Evolutionary conservation across 129 eudicot species (phyloP).

Genomic region (Erigeron canadensis): DNA sequence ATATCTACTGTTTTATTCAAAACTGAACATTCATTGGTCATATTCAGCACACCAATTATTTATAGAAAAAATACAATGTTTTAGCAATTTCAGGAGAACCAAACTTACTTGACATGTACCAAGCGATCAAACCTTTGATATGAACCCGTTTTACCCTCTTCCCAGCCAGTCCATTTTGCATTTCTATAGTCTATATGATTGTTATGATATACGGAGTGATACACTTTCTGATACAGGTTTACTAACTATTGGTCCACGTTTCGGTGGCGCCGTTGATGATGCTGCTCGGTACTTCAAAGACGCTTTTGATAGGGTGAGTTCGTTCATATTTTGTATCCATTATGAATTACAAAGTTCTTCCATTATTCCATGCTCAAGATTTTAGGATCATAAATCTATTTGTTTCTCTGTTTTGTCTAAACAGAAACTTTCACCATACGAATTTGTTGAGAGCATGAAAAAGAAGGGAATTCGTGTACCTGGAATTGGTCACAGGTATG

Average conservation of each 20-base stretch:
- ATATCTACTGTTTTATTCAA: too few relatives aligned
- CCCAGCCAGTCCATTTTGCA: too few relatives aligned
- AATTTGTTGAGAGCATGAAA: constrained; percentile 92
- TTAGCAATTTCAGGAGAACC: neutral
- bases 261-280: constrained; percentile 95
- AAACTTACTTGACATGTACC: neutral
- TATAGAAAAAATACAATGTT: too few relatives aligned
- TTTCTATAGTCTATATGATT: too few relatives aligned
- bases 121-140: neutral
- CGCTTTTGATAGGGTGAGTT: constrained; percentile 84
- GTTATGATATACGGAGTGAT: constrained; percentile 9
- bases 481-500: constrained; percentile 93
- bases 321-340: neutral
- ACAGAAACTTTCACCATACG: constrained; percentile 82
- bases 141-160: neutral
- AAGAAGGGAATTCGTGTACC: constrained; percentile 98
- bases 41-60: too few relatives aligned
- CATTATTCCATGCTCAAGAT: neutral
- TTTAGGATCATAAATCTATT: constrained; percentile 7
- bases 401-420: constrained; percentile 1
- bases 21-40: too few relatives aligned
- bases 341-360: neutral
- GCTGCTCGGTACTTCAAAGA: constrained; percentile 97
- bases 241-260: constrained; percentile 90
- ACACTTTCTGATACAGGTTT: constrained; percentile 52